phyloP scores from a whole-genome alignment of 2,329 filamentous ascomycete species.

The Talaromyces marneffei region DNA sequence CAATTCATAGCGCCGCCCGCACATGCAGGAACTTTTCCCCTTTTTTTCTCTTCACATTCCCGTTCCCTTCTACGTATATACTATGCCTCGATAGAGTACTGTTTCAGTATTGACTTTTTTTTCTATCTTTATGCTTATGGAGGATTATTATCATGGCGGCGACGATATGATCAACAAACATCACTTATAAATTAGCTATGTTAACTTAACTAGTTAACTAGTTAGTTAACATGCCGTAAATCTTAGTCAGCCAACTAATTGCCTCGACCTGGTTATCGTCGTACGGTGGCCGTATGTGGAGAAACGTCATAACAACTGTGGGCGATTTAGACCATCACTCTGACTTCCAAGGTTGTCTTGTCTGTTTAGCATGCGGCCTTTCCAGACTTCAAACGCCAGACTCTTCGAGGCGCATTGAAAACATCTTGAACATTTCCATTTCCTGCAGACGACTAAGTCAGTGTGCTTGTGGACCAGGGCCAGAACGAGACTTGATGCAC shows the following conservation, averaged over 20 bases:
- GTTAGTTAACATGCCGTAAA: background rate
- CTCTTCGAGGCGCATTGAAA: background rate
- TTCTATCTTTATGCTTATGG: background rate
- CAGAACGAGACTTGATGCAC: conserved; percentile 4
- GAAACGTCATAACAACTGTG: background rate
- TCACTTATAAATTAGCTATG: too few species aligned
- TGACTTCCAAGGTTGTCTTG: background rate
- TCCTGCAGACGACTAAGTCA: background rate
- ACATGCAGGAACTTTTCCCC: conserved; percentile 2
- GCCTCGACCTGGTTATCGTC: background rate
- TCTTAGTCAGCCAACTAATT: background rate
- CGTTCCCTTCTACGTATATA: too few species aligned
- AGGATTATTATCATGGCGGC: background rate
- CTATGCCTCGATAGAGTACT: background rate
- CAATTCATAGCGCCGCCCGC: background rate
- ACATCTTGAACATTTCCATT: background rate
- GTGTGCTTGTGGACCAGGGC: background rate
- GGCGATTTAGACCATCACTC: background rate
- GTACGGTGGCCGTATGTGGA: background rate
- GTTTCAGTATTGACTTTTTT: background rate
- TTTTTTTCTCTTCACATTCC: background rate
- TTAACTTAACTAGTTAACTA: background rate
- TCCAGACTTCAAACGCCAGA: background rate
- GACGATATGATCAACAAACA: background rate
- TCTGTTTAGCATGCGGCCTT: background rate